Evolutionary conservation across 208 protist genomes (phyloP), one percentile per base, ranked within the genome.

Genomic region (Phytomonas sp.): DNA sequence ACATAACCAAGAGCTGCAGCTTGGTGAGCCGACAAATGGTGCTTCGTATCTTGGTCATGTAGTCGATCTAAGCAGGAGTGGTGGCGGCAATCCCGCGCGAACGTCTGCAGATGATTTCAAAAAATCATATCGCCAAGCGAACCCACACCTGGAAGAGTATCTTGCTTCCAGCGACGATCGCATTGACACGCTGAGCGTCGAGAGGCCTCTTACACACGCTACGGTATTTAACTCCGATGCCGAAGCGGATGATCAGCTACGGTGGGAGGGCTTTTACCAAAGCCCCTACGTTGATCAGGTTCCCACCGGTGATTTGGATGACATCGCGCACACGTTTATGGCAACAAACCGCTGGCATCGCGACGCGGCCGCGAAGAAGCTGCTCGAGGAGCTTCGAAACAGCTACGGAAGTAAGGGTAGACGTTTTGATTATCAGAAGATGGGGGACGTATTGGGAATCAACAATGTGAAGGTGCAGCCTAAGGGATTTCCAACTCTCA

Each of bases 391-490:
- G 74, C 68, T 97, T 60, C 78, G 91, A 67, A 72, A 72, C 23
- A 91, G 78, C 11, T 95, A 97, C 71, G 87, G 89, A 7, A 88
- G 87, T 73, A 88, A 86, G 72, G 79, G 88, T 29, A 81, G 89
- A 34, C 75, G 83, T 30, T 96, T 96, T 69, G 87, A 92, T 11
- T 93, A 94, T 69, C 82, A 91, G 52, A 96, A 96, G 77, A 94
- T 96, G 88, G 91, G 91, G 29, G 91, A 96, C 73, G 86, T 96
- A 45, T 66, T 94, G 67, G 86, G 89, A 75, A 96, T 96, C 79
- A 96, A 96, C 75, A 94, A 96, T 61, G 87, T 86, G 10, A 85
- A 85, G 72, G 89, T 93, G 71, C 88, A 96, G 78, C 87, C 88
- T 14, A 93, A 91, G 69, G 91, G 91, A 26, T 96, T 96, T 69